A percentile compares a stretch with the other conserved stretches of the same genome.
These are phyloP conservation scores for Psilocybe tampanensis DNA, from an alignment of 768 basidiomycete species.

Conservation along the genomic window DNA sequence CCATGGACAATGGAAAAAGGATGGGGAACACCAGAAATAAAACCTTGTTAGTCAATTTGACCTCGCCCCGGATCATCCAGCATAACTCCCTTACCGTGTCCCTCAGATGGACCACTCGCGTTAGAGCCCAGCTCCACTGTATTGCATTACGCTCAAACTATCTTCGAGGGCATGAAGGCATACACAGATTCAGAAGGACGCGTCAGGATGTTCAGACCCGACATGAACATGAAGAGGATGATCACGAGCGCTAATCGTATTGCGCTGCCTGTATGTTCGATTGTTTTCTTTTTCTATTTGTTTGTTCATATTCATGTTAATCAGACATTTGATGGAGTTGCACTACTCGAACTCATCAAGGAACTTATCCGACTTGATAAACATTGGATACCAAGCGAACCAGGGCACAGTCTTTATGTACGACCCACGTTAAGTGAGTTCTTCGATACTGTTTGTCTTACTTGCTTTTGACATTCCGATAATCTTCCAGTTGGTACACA, in stretches of 20 bases:
- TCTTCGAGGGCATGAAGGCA: constrained; percentile 96
- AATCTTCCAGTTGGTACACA: constrained; percentile 70
- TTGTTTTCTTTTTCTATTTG: background rate
- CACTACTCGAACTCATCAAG: constrained; percentile 80
- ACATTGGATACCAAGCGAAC: constrained; percentile 88
- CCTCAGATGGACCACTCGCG: constrained; percentile 66
- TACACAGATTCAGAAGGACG: constrained; percentile 75
- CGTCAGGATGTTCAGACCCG: constrained; percentile 87
- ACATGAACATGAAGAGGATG: constrained; percentile 99
- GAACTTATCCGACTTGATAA: constrained; percentile 81
- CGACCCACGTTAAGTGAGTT: constrained; percentile 71
- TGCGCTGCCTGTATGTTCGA: constrained; percentile 65
- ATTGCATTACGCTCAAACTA: constrained; percentile 89
- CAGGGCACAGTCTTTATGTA: constrained; percentile 91
- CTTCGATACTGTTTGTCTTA: background rate
- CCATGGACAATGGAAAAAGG: constrained; percentile 73
- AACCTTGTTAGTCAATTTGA: constrained; percentile 63
- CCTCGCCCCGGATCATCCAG: background rate
- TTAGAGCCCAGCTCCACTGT: constrained; percentile 82
- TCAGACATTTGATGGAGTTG: constrained; percentile 74
- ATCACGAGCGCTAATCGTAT: constrained; percentile 79
- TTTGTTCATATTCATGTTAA: background rate
- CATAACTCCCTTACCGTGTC: constrained; percentile 2
- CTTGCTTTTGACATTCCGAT: background rate
- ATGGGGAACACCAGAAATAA: constrained; percentile 83